A percentile compares a stretch with the other conserved stretches of the same genome.
Evolutionary conservation across 169 alveolate species (phyloP).

Genomic region (Cryptosporidium canis): DNA sequence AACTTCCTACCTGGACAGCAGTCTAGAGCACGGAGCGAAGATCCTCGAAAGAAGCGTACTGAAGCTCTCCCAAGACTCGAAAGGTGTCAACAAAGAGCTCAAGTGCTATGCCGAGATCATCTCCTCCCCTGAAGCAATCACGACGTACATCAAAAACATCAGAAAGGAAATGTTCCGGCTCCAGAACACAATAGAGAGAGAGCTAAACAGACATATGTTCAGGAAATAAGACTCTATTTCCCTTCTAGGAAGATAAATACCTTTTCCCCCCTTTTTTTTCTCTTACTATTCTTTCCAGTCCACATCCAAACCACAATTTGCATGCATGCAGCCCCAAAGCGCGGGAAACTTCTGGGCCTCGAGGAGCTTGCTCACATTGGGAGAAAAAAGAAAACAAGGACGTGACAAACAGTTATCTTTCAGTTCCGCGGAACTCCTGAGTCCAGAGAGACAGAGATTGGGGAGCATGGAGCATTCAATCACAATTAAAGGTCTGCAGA

Average conservation of each 20-base stretch:
- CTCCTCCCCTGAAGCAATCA: neutral
- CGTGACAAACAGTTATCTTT: no score
- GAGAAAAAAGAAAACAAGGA: neutral
- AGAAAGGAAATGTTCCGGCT: conserved; percentile 7
- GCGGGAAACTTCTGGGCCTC: neutral
- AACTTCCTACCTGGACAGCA: neutral
- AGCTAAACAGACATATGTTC: neutral
- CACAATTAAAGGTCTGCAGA: no score
- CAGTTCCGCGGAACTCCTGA: no score
- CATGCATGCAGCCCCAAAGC: neutral
- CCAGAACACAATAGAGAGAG: conserved; percentile 39
- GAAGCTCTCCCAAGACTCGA: conserved; percentile 26
- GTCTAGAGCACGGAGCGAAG: conserved; percentile 13
- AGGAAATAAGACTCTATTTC: neutral
- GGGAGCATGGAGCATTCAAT: no score
- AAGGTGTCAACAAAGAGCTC: conserved; percentile 1
- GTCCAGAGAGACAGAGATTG: no score
- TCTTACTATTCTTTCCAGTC: neutral
- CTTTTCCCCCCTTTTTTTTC: no score
- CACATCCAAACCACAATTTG: neutral
- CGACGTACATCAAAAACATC: neutral
- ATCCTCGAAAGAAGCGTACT: neutral
- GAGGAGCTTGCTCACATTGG: neutral
- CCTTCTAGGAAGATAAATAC: neutral
- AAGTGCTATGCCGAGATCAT: neutral